A percentile compares a stretch with the other conserved stretches of the same genome.
These are phyloP conservation scores for Achlya hypogyna DNA, from an alignment of 352 stramenopile genomes.

Conservation along the genomic window DNA sequence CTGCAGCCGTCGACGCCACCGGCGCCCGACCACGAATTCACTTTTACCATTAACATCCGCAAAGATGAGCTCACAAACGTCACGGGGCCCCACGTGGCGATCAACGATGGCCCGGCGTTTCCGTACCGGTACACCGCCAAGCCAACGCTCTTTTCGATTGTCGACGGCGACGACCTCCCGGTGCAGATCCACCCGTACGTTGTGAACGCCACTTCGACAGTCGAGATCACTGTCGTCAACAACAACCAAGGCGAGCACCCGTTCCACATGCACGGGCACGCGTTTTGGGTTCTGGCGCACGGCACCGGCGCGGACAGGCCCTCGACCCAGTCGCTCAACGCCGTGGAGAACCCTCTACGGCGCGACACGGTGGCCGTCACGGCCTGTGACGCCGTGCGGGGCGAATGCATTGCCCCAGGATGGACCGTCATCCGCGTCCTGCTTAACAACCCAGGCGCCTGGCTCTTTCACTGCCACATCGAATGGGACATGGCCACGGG, in stretches of 20 bases:
- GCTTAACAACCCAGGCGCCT: conserved; percentile 35
- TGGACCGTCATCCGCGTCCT: conserved; percentile 35
- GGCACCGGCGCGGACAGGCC: conserved; percentile 22
- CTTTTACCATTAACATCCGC: conserved; percentile 14
- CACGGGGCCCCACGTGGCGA: neutral
- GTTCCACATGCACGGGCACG: conserved; percentile 37
- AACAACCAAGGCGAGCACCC: conserved; percentile 33
- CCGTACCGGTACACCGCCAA: conserved; percentile 26
- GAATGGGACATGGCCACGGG: conserved; percentile 38
- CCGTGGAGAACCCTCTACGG: conserved; percentile 25
- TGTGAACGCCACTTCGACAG: conserved; percentile 25
- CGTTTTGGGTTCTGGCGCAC: conserved; percentile 31
- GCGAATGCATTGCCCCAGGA: conserved; percentile 27
- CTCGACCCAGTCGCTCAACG: conserved; percentile 25
- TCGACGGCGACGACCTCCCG: conserved; percentile 26
- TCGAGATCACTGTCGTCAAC: conserved; percentile 37
- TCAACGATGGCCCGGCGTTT: neutral
- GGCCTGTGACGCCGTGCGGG: conserved; percentile 22
- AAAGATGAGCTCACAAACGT: conserved; percentile 24
- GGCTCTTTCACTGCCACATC: conserved; percentile 46
- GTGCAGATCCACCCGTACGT: conserved; percentile 25
- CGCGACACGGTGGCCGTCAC: conserved; percentile 39
- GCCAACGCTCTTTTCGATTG: conserved; percentile 21
- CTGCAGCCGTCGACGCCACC: neutral
- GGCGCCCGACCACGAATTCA: conserved; percentile 23